Conservation (phyloP, 202 grass and related monocot genomes). For the Zizania palustris region DNA sequence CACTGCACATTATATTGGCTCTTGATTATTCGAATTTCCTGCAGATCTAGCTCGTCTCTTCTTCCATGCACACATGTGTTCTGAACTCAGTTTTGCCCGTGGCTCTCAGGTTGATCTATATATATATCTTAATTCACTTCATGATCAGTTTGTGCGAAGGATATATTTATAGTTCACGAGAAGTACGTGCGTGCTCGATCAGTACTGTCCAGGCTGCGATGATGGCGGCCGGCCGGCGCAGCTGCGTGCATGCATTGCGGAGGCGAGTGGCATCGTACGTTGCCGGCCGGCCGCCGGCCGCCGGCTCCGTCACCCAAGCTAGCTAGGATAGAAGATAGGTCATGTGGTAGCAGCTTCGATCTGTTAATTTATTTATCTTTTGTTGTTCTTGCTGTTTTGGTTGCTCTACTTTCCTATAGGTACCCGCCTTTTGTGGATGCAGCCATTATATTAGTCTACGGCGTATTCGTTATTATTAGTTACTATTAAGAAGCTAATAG, state of each 20-base stretch:
- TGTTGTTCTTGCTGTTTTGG: neutral
- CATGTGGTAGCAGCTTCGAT: slow-evolving; percentile 72
- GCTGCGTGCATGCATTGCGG: neutral
- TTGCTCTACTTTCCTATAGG: neutral
- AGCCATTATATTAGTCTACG: neutral
- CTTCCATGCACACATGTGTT: neutral
- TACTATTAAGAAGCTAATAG: too few relatives aligned
- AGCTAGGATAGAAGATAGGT: slow-evolving; percentile 49
- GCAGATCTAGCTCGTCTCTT: neutral
- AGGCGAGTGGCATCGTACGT: neutral
- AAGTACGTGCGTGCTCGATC: too few relatives aligned
- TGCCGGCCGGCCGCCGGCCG: neutral
- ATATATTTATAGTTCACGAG: neutral
- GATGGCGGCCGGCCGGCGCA: neutral
- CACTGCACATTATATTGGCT: too few relatives aligned
- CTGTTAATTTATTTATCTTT: slow-evolving; percentile 29
- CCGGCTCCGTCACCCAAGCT: neutral
- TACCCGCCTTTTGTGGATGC: neutral
- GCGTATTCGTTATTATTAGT: too few relatives aligned
- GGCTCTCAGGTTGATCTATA: neutral
- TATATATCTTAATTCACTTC: neutral
- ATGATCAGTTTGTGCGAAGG: neutral
- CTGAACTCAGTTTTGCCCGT: neutral
- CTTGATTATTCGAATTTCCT: neutral
- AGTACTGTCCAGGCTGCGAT: neutral